These are phyloP conservation scores for Trifolium subterraneum DNA, from an alignment of 306 rosid genomes.

Conservation along the genomic window DNA sequence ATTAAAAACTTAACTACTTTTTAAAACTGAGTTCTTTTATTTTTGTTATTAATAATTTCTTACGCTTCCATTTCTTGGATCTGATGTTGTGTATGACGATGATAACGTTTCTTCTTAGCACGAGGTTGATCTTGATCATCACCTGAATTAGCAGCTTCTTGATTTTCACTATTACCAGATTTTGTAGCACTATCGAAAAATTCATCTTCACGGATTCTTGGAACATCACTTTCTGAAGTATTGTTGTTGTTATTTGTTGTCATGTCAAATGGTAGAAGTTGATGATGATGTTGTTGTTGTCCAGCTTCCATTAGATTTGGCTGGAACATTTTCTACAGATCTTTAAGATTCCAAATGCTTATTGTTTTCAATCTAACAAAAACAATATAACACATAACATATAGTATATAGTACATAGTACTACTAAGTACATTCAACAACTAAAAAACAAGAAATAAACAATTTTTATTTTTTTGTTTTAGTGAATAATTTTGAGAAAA, in stretches of 20 bases:
- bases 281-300: constrained; percentile 38
- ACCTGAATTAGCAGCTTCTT: constrained; percentile 67
- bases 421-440: neutral
- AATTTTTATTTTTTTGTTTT: neutral
- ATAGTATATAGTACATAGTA: neutral
- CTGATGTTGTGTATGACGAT: constrained; percentile 98
- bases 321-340: constrained; percentile 83
- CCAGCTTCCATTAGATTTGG: constrained; percentile 79
- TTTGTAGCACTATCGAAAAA: constrained; percentile 87
- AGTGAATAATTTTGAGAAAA: neutral
- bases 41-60: neutral
- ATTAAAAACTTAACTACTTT: neutral
- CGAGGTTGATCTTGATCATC: constrained; percentile 80
- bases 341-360: constrained; percentile 76
- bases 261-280: constrained; percentile 64
- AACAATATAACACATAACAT: constrained; percentile 37
- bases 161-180: constrained; percentile 86
- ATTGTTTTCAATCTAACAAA: constrained; percentile 73
- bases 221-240: constrained; percentile 75
- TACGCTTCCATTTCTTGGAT: constrained; percentile 99
- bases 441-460: neutral
- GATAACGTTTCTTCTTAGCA: constrained; percentile 88
- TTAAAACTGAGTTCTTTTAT: neutral
- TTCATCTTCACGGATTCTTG: constrained; percentile 77
- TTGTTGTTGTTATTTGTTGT: constrained; percentile 40